These are phyloP conservation scores for Teratosphaeria nubilosa DNA, from an alignment of 2,329 filamentous ascomycete species.

Conservation along the genomic window DNA sequence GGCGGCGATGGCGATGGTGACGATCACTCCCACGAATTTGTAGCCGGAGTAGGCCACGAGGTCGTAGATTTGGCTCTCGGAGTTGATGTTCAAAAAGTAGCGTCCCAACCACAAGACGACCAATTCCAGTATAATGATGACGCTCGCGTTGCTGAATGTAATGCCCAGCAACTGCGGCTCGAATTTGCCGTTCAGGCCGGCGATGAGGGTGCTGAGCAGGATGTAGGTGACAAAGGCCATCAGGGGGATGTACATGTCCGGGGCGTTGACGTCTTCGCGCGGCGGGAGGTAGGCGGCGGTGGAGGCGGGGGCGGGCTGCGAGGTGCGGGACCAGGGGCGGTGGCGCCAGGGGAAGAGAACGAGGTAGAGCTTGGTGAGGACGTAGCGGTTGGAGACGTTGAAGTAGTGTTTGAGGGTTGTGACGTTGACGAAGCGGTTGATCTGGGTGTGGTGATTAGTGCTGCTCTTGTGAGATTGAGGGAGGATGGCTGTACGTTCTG, in stretches of 20 bases:
- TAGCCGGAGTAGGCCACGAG: slow-evolving; percentile 94
- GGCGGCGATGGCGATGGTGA: slow-evolving; percentile 72
- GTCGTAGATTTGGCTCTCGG: slow-evolving; percentile 86
- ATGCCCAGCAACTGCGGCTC: slow-evolving; percentile 87
- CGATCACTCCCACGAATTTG: slow-evolving; percentile 95
- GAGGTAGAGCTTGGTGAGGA: slow-evolving; percentile 82
- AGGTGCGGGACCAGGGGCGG: slow-evolving; percentile 64
- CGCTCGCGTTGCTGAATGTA: slow-evolving; percentile 74
- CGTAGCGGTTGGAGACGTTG: slow-evolving; percentile 96
- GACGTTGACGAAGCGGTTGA: slow-evolving; percentile 80
- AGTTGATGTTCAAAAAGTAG: slow-evolving; percentile 87
- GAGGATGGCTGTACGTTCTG: slow-evolving; percentile 60
- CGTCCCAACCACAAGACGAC: slow-evolving; percentile 83
- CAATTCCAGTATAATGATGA: slow-evolving; percentile 79
- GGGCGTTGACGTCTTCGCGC: slow-evolving; percentile 82
- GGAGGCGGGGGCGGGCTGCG: slow-evolving; percentile 50
- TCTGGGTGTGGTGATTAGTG: slow-evolving; percentile 33
- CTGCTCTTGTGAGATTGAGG: not conserved
- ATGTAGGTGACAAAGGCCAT: slow-evolving; percentile 99
- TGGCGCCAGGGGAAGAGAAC: slow-evolving; percentile 97
- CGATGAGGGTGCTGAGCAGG: slow-evolving; percentile 79
- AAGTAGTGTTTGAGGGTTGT: slow-evolving; percentile 96
- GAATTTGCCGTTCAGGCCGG: slow-evolving; percentile 82
- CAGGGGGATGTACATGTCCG: slow-evolving; percentile 98
- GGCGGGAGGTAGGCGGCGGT: slow-evolving; percentile 72